phyloP scores from a whole-genome alignment of 2,329 filamentous ascomycete species.

The Botrytis hyacinthi region DNA sequence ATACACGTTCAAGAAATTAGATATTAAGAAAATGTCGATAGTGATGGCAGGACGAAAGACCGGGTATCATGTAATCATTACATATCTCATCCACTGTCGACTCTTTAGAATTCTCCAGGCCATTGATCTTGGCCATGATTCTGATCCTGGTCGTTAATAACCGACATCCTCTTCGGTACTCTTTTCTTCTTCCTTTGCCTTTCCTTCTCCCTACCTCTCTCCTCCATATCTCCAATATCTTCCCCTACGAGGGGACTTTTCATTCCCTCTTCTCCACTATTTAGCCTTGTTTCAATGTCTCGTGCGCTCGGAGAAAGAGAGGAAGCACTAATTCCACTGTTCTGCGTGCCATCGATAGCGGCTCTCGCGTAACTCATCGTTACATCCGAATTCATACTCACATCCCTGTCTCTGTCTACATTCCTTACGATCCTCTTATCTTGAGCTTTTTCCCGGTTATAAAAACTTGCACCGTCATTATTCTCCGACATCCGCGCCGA shows the following conservation, averaged over 20 bases:
- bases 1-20: background rate
- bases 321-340: background rate
- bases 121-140: conserved; percentile 5
- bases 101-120: conserved; percentile 10
- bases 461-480: background rate
- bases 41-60: too few species aligned
- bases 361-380: conserved; percentile 2
- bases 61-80: background rate
- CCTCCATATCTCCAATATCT: background rate
- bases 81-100: background rate
- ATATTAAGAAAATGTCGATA: background rate
- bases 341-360: conserved; percentile 3
- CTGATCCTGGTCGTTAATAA: conserved; percentile 1
- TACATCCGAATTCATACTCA: background rate
- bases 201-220: background rate
- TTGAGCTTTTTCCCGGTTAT: background rate
- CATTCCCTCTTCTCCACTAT: background rate
- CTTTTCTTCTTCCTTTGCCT: background rate
- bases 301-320: background rate
- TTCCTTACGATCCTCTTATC: background rate
- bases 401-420: background rate
- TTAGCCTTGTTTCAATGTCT: background rate
- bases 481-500: background rate
- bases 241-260: background rate
- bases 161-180: background rate